Evolutionary conservation across 805 yeast genomes (phyloP).

Genomic region (Pichia cephalocereana): DNA sequence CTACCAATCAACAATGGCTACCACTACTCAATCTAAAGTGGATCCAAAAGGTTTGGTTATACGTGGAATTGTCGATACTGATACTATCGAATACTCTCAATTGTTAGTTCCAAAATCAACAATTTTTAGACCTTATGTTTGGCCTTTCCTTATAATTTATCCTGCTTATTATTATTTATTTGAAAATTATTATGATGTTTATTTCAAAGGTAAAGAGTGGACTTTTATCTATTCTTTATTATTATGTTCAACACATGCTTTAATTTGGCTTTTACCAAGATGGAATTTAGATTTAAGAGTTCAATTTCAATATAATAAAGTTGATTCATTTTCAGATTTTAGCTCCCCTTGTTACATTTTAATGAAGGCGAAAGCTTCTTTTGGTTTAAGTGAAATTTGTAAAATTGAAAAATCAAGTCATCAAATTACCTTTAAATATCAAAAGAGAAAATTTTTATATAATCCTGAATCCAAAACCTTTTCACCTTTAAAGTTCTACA

Average conservation of each 20-base stretch:
- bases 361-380: conserved; percentile 74
- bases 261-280: conserved; percentile 84
- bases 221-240: conserved; percentile 80
- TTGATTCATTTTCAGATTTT: conserved; percentile 36
- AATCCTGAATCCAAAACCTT: conserved; percentile 45
- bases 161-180: conserved; percentile 66
- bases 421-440: conserved; percentile 68
- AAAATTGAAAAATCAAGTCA: conserved; percentile 46
- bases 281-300: conserved; percentile 77
- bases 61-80: conserved; percentile 49
- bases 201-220: conserved; percentile 90
- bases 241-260: conserved; percentile 59
- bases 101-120: conserved; percentile 62
- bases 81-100: conserved; percentile 62
- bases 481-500: conserved; percentile 73
- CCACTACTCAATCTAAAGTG: neutral
- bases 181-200: conserved; percentile 59
- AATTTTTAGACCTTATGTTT: conserved; percentile 61
- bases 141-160: conserved; percentile 74
- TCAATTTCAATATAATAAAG: conserved; percentile 55
- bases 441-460: conserved; percentile 82
- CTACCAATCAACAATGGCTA: neutral
- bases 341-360: conserved; percentile 55
- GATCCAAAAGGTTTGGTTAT: conserved; percentile 12
- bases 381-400: conserved; percentile 78